These are phyloP conservation scores for Barnettozyma wickerhamii DNA, from an alignment of 805 yeast genomes.

Conservation along the genomic window DNA sequence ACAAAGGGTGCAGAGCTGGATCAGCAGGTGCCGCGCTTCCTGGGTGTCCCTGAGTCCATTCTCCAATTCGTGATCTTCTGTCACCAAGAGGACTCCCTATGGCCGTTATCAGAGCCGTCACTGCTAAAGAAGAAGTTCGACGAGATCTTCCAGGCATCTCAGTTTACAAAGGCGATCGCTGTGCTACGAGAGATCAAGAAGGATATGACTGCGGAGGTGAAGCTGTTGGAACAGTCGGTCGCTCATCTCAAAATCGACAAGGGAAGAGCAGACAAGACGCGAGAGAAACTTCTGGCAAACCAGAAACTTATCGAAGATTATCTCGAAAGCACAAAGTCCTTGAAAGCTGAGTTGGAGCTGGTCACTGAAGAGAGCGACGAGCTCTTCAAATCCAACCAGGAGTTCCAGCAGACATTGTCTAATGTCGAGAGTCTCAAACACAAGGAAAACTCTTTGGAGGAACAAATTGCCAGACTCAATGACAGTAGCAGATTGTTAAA, in stretches of 20 bases:
- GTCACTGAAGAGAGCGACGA: conserved; percentile 56
- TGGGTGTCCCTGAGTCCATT: conserved; percentile 87
- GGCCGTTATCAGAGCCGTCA: conserved; percentile 96
- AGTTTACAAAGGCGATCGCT: conserved; percentile 87
- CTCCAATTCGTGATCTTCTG: conserved; percentile 92
- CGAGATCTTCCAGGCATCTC: conserved; percentile 93
- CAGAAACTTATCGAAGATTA: conserved; percentile 40
- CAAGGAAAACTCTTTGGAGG: conserved; percentile 39
- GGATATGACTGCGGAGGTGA: conserved; percentile 71
- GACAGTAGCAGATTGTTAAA: conserved; percentile 41
- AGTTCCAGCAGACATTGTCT: conserved; percentile 68
- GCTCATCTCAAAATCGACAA: conserved; percentile 71
- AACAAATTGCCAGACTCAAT: conserved; percentile 50
- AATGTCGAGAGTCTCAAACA: conserved; percentile 54
- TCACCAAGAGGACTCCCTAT: conserved; percentile 93
- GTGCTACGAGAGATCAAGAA: conserved; percentile 70
- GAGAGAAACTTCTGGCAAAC: conserved; percentile 41
- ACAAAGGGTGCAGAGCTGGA: conserved; percentile 85
- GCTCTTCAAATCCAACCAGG: conserved; percentile 73
- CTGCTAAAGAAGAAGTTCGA: conserved; percentile 87
- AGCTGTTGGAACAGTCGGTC: conserved; percentile 72
- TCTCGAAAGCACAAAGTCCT: conserved; percentile 41
- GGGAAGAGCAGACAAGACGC: conserved; percentile 61
- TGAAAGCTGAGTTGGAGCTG: conserved; percentile 46
- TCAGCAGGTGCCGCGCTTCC: conserved; percentile 67